These are phyloP conservation scores for Golovinomyces cichoracearum DNA, from an alignment of 2,329 filamentous ascomycete species.

Conservation along the genomic window DNA sequence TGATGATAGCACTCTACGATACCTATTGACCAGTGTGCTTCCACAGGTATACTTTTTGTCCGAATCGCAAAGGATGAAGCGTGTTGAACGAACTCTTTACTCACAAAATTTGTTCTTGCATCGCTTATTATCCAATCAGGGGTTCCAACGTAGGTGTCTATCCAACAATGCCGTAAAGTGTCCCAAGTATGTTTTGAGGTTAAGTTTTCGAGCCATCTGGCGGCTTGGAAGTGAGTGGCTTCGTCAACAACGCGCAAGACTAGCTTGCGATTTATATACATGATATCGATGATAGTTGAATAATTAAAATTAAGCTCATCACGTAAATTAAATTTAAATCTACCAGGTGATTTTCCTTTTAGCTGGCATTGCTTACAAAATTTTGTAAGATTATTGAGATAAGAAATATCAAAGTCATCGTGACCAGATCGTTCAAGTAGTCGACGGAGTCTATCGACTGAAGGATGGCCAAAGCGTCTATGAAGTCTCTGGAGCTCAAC, in stretches of 20 bases:
- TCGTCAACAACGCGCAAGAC: conserved; percentile 2
- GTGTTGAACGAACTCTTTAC: conserved; percentile 2
- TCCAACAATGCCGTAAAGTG: conserved; percentile 1
- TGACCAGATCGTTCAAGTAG: background rate
- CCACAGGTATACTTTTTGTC: background rate
- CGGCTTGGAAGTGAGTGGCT: conserved; percentile 1
- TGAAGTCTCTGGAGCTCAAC: background rate
- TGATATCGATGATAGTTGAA: conserved; percentile 2
- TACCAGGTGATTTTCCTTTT: background rate
- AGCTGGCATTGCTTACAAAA: conserved; percentile 1
- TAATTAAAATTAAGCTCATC: conserved; percentile 2
- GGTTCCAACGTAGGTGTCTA: conserved; percentile 2
- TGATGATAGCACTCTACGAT: conserved; percentile 1
- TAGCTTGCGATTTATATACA: conserved; percentile 2
- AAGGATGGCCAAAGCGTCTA: background rate
- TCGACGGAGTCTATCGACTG: background rate
- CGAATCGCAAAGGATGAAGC: background rate
- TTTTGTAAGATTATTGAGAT: background rate
- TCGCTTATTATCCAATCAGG: conserved; percentile 1
- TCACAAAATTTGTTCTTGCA: conserved; percentile 3
- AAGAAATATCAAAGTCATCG: background rate
- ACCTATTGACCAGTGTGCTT: conserved; percentile 1
- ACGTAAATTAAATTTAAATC: conserved; percentile 1
- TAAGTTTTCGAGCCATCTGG: conserved; percentile 1
- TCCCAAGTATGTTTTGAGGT: conserved; percentile 1